These are phyloP conservation scores for Parastagonospora nodorum DNA, from an alignment of 2,329 filamentous ascomycete species.

Conservation along the genomic window DNA sequence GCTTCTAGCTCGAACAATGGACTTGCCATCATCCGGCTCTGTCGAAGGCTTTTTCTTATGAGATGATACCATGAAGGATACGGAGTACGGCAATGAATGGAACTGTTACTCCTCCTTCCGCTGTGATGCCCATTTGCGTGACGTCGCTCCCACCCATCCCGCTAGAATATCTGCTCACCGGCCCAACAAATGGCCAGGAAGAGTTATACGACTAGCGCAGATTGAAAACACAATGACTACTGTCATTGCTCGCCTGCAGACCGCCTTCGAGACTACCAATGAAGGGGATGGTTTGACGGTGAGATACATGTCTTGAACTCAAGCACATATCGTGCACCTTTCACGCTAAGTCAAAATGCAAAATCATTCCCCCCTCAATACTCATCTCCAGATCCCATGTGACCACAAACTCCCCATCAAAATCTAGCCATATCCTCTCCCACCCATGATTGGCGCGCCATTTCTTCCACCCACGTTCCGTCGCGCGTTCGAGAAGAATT, in stretches of 20 bases:
- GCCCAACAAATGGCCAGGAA: slow-evolving; percentile 71
- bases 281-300: slow-evolving; percentile 83
- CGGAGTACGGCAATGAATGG: slow-evolving; percentile 29
- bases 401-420: no score
- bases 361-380: neutral
- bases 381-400: no score
- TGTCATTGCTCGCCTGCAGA: slow-evolving; percentile 77
- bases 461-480: no score
- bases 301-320: slow-evolving; percentile 69
- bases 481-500: no score
- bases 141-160: slow-evolving; percentile 40
- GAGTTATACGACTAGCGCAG: slow-evolving; percentile 95
- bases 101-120: slow-evolving; percentile 33
- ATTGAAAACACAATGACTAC: slow-evolving; percentile 64
- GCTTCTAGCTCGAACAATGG: slow-evolving; percentile 45
- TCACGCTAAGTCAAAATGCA: neutral
- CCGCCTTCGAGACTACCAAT: slow-evolving; percentile 66
- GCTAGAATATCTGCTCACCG: slow-evolving; percentile 90
- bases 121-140: slow-evolving; percentile 20
- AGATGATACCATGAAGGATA: slow-evolving; percentile 36
- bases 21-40: slow-evolving; percentile 42
- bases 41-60: slow-evolving; percentile 37
- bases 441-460: no score
- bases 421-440: no score
- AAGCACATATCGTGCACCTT: neutral